Conservation (phyloP, 202 grass and related monocot species). For the Saccharum hybrid region DNA sequence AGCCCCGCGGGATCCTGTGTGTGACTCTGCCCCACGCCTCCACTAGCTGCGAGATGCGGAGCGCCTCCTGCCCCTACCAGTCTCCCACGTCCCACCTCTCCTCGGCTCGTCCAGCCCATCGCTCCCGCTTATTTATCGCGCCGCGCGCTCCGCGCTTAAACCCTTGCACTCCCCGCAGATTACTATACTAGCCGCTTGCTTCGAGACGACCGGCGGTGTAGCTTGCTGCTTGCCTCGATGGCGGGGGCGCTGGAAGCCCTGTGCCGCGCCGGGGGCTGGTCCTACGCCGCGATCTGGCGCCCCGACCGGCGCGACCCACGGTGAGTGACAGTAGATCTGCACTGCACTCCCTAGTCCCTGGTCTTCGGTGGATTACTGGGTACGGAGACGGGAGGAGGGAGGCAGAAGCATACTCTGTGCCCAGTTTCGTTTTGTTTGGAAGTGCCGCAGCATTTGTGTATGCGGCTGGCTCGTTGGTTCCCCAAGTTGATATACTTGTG, state of each 20-base stretch:
- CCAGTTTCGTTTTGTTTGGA: no score
- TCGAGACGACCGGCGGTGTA: not conserved
- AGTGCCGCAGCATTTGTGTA: no score
- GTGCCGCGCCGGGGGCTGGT: constrained; percentile 78
- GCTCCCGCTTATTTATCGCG: constrained; percentile 42
- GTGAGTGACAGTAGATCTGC: constrained; percentile 50
- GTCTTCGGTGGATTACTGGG: no score
- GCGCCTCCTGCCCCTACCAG: no score
- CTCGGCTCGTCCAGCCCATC: not conserved
- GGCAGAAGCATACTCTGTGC: no score
- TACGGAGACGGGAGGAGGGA: no score
- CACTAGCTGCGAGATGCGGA: not conserved
- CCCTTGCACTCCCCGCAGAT: not conserved
- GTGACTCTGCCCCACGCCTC: not conserved
- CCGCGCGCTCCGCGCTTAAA: constrained; percentile 26
- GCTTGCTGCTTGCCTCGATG: not conserved
- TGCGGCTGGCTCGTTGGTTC: no score
- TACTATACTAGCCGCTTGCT: not conserved
- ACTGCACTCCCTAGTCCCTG: not conserved
- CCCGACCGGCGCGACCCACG: constrained; percentile 70
- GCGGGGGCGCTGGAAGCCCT: constrained; percentile 62
- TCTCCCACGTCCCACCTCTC: not conserved
- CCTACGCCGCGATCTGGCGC: constrained; percentile 81
- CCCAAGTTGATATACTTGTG: no score
- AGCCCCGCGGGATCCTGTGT: not conserved